phyloP scores from a whole-genome alignment of 1,284 basidiomycete genomes.

The Sporisorium exsertum region DNA sequence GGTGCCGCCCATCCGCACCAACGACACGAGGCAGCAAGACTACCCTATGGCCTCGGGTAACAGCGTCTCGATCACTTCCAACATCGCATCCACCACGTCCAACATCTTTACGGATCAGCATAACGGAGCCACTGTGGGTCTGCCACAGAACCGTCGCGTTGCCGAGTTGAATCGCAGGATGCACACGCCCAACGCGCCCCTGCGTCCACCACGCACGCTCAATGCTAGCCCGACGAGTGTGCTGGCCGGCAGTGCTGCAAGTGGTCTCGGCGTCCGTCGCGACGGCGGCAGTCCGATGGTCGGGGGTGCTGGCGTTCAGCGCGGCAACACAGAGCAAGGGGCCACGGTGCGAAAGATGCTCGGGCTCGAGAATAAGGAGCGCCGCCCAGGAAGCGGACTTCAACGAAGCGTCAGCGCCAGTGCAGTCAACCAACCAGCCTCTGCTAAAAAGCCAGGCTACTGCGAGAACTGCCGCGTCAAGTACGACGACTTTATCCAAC shows the following conservation, averaged over 20 bases:
- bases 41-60: constrained; percentile 73
- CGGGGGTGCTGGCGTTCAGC: constrained; percentile 18
- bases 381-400: constrained; percentile 8
- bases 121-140: constrained; percentile 32
- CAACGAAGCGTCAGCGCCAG: constrained; percentile 54
- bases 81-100: constrained; percentile 86
- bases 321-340: constrained; percentile 30
- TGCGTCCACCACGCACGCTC: constrained; percentile 19
- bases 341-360: constrained; percentile 62
- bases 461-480: constrained; percentile 95
- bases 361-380: constrained; percentile 35
- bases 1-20: constrained; percentile 19
- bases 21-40: constrained; percentile 37
- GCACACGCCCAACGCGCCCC: constrained; percentile 46
- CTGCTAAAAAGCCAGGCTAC: constrained; percentile 90
- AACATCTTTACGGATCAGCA: constrained; percentile 62
- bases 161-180: constrained; percentile 57
- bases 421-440: constrained; percentile 68
- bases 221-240: constrained; percentile 49
- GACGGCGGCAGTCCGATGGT: constrained; percentile 27
- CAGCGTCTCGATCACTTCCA: constrained; percentile 90
- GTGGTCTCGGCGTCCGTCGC: constrained; percentile 44
- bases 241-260: constrained; percentile 43
- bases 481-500: constrained; percentile 92
- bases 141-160: constrained; percentile 56